Evolutionary conservation across 495 filamentous ascomycete species (phyloP).

Genomic region (Podospora sp.): DNA sequence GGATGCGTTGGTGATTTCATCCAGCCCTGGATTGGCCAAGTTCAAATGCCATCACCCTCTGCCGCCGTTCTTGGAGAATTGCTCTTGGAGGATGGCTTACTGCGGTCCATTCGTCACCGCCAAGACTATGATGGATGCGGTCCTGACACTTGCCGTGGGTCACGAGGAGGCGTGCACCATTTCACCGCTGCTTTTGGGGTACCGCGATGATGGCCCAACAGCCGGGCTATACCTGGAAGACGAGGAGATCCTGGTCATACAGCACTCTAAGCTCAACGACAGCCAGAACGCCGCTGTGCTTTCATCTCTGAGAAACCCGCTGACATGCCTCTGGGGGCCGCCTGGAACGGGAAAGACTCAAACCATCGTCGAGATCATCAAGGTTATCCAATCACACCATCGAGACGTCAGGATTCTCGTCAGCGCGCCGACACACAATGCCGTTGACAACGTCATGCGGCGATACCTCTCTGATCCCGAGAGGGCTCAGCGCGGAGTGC

Average conservation of each 20-base stretch:
- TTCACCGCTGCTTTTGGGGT: conserved; percentile 35
- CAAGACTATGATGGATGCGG: conserved; percentile 51
- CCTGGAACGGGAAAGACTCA: conserved; percentile 58
- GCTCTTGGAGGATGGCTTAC: conserved; percentile 47
- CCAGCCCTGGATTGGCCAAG: conserved; percentile 39
- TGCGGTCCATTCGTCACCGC: conserved; percentile 51
- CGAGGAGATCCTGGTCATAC: not conserved
- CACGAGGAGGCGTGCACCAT: conserved; percentile 38
- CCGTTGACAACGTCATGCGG: conserved; percentile 55
- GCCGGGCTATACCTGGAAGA: not conserved
- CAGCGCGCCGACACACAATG: conserved; percentile 56
- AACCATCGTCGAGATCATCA: conserved; percentile 51
- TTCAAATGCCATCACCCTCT: conserved; percentile 50
- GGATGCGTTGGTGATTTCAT: conserved; percentile 43
- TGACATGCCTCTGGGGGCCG: conserved; percentile 56
- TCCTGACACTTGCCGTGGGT: conserved; percentile 38
- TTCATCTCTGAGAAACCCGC: conserved; percentile 36
- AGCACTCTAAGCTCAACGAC: conserved; percentile 32
- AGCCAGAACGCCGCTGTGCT: conserved; percentile 51
- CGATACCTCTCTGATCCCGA: conserved; percentile 38
- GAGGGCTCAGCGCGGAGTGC: not conserved
- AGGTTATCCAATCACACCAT: conserved; percentile 37
- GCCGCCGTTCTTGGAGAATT: conserved; percentile 44
- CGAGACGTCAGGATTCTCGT: conserved; percentile 43
- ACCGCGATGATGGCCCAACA: not conserved